Percentiles rank a stretch among this genome's conserved stretches.
Conservation (phyloP, 2,329 filamentous ascomycete genomes). For the Aspergillus tamarii region DNA sequence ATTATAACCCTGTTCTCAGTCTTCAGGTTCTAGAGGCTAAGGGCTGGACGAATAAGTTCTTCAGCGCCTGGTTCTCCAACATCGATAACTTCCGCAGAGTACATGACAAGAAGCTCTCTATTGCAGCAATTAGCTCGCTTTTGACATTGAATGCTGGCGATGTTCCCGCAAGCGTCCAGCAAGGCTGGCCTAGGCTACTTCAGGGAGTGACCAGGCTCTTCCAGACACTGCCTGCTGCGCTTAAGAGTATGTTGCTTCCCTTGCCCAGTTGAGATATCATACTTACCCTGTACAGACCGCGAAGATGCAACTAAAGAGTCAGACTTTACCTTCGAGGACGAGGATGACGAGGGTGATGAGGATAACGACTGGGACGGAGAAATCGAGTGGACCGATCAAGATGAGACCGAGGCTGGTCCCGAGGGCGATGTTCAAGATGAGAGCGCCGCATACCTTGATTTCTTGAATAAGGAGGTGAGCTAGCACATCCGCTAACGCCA, state of each 20-base stretch:
- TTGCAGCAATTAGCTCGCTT: conserved; percentile 86
- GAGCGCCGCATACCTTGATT: conserved; percentile 91
- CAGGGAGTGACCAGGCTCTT: conserved; percentile 89
- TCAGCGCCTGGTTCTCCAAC: conserved; percentile 95
- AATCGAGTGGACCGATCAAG: conserved; percentile 68
- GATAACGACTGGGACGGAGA: conserved; percentile 83
- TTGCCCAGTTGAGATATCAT: conserved; percentile 17
- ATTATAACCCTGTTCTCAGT: conserved; percentile 89
- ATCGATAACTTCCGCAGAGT: conserved; percentile 93
- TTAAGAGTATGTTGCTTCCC: conserved; percentile 68
- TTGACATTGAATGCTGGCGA: conserved; percentile 78
- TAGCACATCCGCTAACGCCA: neutral
- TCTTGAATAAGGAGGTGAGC: conserved; percentile 84
- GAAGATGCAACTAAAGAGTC: conserved; percentile 91
- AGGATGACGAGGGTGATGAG: conserved; percentile 73
- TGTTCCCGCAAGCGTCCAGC: conserved; percentile 88
- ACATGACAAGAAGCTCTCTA: conserved; percentile 98
- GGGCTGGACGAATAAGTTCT: conserved; percentile 98
- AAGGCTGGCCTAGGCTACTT: conserved; percentile 90
- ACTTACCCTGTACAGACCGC: conserved; percentile 60
- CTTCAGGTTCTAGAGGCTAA: conserved; percentile 87
- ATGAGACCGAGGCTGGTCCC: conserved; percentile 63
- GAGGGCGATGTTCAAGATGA: conserved; percentile 79
- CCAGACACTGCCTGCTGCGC: conserved; percentile 82
- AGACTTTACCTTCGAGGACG: conserved; percentile 76